Evolutionary conservation across 768 basidiomycete species (phyloP).

Genomic region (Naematelia encephala): DNA sequence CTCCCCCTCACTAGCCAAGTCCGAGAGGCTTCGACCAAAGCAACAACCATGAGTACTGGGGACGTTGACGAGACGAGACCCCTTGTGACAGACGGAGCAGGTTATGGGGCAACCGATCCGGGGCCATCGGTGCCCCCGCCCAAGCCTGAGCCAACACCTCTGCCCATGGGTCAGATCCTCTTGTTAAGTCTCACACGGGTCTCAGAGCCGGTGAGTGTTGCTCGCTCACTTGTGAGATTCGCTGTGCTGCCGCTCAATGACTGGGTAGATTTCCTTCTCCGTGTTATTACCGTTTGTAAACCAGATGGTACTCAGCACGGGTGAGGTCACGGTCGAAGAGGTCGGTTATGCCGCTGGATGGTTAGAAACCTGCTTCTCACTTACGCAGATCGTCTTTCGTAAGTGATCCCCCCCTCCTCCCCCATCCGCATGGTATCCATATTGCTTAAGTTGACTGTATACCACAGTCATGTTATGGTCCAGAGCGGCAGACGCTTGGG

Average conservation of each 20-base stretch:
- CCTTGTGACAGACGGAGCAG: too few species aligned
- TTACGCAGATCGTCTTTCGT: neutral
- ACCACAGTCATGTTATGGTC: neutral
- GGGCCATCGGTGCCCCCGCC: neutral
- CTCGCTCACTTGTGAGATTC: too few species aligned
- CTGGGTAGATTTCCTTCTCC: neutral
- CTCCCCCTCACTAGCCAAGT: too few species aligned
- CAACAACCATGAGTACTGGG: too few species aligned
- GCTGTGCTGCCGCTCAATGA: too few species aligned
- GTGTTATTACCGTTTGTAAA: neutral
- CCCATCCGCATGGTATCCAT: neutral
- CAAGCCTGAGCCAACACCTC: neutral
- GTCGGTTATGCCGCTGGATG: neutral
- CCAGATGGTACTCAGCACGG: neutral
- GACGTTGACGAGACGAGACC: too few species aligned
- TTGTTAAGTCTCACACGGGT: neutral
- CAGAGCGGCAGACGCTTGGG: neutral
- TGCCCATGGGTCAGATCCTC: neutral
- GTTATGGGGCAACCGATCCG: too few species aligned
- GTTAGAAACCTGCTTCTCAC: neutral
- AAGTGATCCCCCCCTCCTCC: too few species aligned
- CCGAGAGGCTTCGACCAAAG: too few species aligned
- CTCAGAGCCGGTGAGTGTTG: neutral
- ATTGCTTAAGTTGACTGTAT: neutral
- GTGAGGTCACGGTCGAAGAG: neutral